Evolutionary conservation across 306 rosid genomes (phyloP).

Genomic region (Lotus japonicus): DNA sequence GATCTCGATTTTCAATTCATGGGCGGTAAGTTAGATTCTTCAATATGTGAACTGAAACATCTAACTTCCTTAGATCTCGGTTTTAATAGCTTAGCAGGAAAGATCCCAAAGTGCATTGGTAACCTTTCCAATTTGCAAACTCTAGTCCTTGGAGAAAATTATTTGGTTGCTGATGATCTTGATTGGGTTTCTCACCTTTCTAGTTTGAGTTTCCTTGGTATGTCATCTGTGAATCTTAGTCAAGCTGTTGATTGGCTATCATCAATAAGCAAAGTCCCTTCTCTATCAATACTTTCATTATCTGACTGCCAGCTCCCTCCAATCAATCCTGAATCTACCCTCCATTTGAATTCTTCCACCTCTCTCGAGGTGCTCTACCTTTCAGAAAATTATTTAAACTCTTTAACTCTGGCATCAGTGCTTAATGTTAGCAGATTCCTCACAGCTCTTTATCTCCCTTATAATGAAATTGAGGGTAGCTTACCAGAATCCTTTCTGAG

Average conservation of each 20-base stretch:
- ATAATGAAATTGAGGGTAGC: slow-evolving; percentile 13
- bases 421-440: slow-evolving; percentile 11
- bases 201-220: slow-evolving; percentile 10
- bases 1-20: not conserved
- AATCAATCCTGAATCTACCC: not conserved
- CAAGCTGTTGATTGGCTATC: not conserved
- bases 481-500: slow-evolving; percentile 4
- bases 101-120: slow-evolving; percentile 25
- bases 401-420: slow-evolving; percentile 9
- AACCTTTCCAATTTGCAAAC: slow-evolving; percentile 17
- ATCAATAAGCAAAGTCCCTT: slow-evolving; percentile 3
- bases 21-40: not conserved
- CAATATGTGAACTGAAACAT: slow-evolving; percentile 20
- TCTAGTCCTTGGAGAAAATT: not conserved
- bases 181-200: slow-evolving; percentile 27
- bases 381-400: not conserved
- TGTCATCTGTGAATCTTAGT: not conserved
- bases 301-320: not conserved
- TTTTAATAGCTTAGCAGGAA: not conserved
- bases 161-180: not conserved
- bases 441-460: not conserved
- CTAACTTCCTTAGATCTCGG: not conserved
- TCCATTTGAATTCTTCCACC: slow-evolving; percentile 11
- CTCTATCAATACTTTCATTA: not conserved
- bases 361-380: not conserved